Evolutionary conservation across 768 basidiomycete species (phyloP).

Genomic region (Boletus vinaceobasis): DNA sequence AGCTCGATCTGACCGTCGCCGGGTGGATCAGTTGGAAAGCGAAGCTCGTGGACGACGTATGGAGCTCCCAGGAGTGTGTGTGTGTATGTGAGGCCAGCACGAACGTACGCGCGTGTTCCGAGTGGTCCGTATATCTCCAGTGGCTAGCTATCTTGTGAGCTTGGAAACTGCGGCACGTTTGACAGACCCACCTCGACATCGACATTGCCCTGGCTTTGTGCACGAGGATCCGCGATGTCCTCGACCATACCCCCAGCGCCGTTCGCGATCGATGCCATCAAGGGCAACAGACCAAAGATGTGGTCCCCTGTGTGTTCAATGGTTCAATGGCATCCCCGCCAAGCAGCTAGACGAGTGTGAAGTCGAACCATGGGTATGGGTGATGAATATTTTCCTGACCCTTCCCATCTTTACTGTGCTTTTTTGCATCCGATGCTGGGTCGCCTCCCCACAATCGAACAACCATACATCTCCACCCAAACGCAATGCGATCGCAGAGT

Average conservation of each 20-base stretch:
- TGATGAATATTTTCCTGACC: conserved; percentile 82
- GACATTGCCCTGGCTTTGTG: conserved; percentile 14
- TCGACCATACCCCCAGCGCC: conserved; percentile 68
- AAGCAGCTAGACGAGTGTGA: neutral
- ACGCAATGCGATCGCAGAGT: conserved; percentile 68
- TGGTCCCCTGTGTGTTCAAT: conserved; percentile 60
- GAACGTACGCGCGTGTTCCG: conserved; percentile 79
- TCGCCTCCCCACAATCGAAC: conserved; percentile 84
- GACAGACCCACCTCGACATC: conserved; percentile 17
- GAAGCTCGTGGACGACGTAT: conserved; percentile 83
- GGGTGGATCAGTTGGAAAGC: conserved; percentile 56
- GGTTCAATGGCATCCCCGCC: neutral
- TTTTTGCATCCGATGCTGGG: conserved; percentile 73
- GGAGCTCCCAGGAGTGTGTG: conserved; percentile 61
- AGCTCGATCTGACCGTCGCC: conserved; percentile 48
- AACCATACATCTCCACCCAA: conserved; percentile 73
- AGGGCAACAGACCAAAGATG: conserved; percentile 69
- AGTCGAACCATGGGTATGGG: conserved; percentile 76
- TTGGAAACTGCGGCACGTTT: neutral
- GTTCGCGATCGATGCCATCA: conserved; percentile 67
- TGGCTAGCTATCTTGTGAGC: conserved; percentile 39
- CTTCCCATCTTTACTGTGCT: conserved; percentile 73
- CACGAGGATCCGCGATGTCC: conserved; percentile 58
- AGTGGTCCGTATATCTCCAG: conserved; percentile 85
- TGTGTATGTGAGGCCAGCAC: conserved; percentile 63